Evolutionary conservation across 2,329 filamentous ascomycete genomes (phyloP).

Genomic region (Arthrocladium fulminans): DNA sequence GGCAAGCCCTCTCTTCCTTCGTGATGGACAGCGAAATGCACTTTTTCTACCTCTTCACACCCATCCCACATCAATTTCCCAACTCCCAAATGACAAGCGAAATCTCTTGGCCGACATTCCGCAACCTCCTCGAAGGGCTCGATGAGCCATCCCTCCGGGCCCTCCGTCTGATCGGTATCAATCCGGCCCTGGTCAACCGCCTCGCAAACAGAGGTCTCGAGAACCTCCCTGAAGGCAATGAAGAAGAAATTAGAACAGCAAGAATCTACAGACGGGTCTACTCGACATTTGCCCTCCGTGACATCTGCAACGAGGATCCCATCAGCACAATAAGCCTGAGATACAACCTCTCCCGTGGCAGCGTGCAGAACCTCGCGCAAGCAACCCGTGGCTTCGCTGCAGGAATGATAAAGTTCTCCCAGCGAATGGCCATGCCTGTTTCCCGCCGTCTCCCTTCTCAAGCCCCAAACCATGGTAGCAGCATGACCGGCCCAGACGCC

Average conservation of each 20-base stretch:
- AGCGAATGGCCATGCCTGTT: slow-evolving; percentile 48
- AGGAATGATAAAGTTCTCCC: slow-evolving; percentile 70
- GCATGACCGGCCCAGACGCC: not conserved
- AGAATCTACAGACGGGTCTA: slow-evolving; percentile 66
- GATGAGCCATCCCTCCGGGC: slow-evolving; percentile 65
- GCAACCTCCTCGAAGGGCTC: slow-evolving; percentile 59
- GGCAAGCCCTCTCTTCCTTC: slow-evolving; percentile 59
- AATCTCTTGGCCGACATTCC: slow-evolving; percentile 65
- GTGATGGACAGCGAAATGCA: slow-evolving; percentile 78
- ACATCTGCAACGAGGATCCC: slow-evolving; percentile 67
- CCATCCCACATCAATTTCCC: slow-evolving; percentile 45
- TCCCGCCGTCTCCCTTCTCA: not conserved
- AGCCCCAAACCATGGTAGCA: not conserved
- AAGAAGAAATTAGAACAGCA: slow-evolving; percentile 51
- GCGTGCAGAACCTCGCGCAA: slow-evolving; percentile 63
- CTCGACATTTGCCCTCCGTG: slow-evolving; percentile 65
- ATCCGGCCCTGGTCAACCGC: slow-evolving; percentile 54
- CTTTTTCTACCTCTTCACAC: slow-evolving; percentile 67
- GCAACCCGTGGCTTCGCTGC: slow-evolving; percentile 71
- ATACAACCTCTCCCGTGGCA: slow-evolving; percentile 61
- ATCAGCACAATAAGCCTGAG: slow-evolving; percentile 61
- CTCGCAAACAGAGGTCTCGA: slow-evolving; percentile 57
- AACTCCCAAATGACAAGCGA: slow-evolving; percentile 36
- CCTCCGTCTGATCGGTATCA: slow-evolving; percentile 58
- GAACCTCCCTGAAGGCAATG: slow-evolving; percentile 51